Evolutionary conservation across 805 yeast species (phyloP).

Genomic region (Nakazawaea peltata): DNA sequence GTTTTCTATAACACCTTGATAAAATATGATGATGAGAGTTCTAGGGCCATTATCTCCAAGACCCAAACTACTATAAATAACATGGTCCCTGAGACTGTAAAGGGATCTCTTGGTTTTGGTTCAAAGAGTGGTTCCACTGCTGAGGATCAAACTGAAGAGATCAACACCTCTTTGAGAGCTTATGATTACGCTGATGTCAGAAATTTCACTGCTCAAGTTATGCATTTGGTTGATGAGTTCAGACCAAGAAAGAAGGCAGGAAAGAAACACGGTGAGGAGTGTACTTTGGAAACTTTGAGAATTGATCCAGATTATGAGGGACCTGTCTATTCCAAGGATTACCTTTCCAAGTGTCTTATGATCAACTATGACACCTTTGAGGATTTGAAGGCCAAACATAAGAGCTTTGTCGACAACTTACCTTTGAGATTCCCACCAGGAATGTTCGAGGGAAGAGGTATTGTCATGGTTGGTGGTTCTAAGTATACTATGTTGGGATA

Average conservation of each 20-base stretch:
- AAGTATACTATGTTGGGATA: conserved; percentile 42
- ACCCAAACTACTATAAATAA: neutral
- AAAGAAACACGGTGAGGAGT: conserved; percentile 1
- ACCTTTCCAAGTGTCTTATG: conserved; percentile 5
- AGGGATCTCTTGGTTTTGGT: too few species aligned
- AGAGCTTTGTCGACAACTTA: conserved; percentile 19
- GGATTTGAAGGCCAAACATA: conserved; percentile 25
- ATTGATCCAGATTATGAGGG: conserved; percentile 11
- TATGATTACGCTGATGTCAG: conserved; percentile 2
- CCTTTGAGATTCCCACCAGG: conserved; percentile 18
- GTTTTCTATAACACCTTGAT: neutral
- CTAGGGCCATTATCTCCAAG: neutral
- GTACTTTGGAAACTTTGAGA: conserved; percentile 8
- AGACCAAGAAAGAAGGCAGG: conserved; percentile 4
- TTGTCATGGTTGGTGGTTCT: conserved; percentile 48
- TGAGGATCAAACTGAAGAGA: neutral
- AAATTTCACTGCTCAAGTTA: neutral
- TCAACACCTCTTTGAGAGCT: neutral
- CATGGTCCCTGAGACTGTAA: too few species aligned
- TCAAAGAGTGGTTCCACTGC: too few species aligned
- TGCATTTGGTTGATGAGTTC: conserved; percentile 1
- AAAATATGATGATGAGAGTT: neutral
- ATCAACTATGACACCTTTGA: conserved; percentile 13
- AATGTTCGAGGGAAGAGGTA: conserved; percentile 32
- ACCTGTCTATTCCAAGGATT: conserved; percentile 6